Conservation (phyloP, 148 eudicot genomes). For the Beta vulgaris region DNA sequence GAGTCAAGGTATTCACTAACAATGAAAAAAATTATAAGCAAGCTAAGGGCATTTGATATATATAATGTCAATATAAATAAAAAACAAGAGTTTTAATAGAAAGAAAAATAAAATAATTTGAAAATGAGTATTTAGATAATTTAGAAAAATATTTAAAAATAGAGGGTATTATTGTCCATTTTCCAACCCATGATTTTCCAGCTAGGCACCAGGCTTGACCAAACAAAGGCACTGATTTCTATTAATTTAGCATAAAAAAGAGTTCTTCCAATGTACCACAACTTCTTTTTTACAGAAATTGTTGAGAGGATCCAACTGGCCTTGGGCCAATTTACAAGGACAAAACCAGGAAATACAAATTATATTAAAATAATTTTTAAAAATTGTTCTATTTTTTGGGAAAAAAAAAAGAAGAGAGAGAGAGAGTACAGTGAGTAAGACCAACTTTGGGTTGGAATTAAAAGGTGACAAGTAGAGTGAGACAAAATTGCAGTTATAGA, state of each 20-base stretch:
- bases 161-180: conserved; percentile 19
- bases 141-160: not conserved
- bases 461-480: not conserved
- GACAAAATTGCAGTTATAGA: conserved; percentile 12
- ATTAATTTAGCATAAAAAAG: not conserved
- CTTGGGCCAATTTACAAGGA: conserved; percentile 24
- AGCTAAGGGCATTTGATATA: too few species aligned
- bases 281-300: not conserved
- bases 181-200: conserved; percentile 13
- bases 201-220: conserved; percentile 21
- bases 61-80: too few species aligned
- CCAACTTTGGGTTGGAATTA: not conserved
- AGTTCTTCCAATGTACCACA: not conserved
- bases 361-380: not conserved
- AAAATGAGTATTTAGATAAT: too few species aligned
- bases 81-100: too few species aligned
- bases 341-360: conserved; percentile 11
- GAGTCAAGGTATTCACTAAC: too few species aligned
- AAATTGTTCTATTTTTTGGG: not conserved
- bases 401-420: not conserved
- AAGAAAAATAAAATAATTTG: too few species aligned
- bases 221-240: conserved; percentile 9
- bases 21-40: too few species aligned
- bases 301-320: conserved; percentile 32
- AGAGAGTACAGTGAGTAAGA: too few species aligned